Evolutionary conservation across 2,329 filamentous ascomycete genomes (phyloP).

Genomic region (Dactylellina sp.): DNA sequence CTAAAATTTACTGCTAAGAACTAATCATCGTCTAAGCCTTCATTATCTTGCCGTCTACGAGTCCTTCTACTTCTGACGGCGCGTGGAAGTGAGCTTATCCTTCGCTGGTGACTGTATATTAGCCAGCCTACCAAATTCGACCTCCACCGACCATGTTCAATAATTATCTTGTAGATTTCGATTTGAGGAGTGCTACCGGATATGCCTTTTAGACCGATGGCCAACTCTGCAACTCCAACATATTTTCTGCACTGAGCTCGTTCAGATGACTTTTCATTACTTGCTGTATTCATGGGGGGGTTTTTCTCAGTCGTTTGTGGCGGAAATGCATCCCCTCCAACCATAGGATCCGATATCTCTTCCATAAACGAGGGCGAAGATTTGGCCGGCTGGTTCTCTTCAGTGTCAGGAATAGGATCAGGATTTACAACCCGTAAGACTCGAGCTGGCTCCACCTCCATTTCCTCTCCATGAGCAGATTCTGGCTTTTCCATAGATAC

Average conservation of each 20-base stretch:
- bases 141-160: neutral
- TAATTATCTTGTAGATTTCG: neutral
- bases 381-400: neutral
- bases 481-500: neutral
- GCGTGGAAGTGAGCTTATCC: too few relatives aligned
- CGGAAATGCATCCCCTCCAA: too few relatives aligned
- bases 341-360: neutral
- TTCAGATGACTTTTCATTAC: too few relatives aligned
- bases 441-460: neutral
- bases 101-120: too few relatives aligned
- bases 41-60: too few relatives aligned
- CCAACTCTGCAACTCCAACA: neutral
- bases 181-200: neutral
- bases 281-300: too few relatives aligned
- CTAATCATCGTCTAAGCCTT: too few relatives aligned
- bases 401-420: slow-evolving; percentile 4
- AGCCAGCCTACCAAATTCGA: too few relatives aligned
- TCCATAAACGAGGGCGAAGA: neutral
- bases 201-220: neutral
- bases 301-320: too few relatives aligned
- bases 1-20: too few relatives aligned
- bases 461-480: neutral
- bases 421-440: slow-evolving; percentile 15
- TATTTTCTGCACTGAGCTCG: neutral
- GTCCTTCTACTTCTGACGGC: too few relatives aligned